phyloP scores from a whole-genome alignment of 2,329 filamentous ascomycete species.

The Lachnellula occidentalis region DNA sequence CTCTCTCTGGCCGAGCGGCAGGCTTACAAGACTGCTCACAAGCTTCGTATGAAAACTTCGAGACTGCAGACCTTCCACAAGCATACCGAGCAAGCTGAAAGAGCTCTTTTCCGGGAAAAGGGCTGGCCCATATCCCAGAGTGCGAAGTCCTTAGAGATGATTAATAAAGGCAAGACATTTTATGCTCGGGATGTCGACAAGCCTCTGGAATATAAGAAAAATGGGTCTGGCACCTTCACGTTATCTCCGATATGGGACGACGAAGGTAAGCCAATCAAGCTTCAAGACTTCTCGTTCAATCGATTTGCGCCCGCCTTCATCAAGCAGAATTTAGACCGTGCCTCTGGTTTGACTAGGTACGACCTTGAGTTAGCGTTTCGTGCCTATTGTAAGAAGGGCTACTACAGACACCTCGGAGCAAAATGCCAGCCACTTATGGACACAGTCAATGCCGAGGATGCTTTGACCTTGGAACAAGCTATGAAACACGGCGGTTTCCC shows the following conservation, averaged over 20 bases:
- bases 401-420: conserved; percentile 1
- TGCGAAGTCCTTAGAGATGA: neutral
- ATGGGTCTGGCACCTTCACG: neutral
- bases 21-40: neutral
- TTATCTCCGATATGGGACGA: neutral
- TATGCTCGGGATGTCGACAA: neutral
- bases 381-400: neutral
- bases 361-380: conserved; percentile 1
- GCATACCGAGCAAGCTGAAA: neutral
- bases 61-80: neutral
- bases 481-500: neutral
- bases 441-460: neutral
- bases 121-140: neutral
- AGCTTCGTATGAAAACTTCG: neutral
- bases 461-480: conserved; percentile 1
- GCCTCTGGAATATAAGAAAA: neutral
- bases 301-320: conserved; percentile 3
- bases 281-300: conserved; percentile 8
- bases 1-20: neutral
- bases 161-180: neutral
- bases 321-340: neutral
- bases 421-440: neutral
- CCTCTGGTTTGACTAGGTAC: neutral
- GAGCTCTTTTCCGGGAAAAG: neutral
- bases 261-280: conserved; percentile 4